A percentile compares a stretch with the other conserved stretches of the same genome.
Conservation (phyloP, 306 rosid species). For the Benincasa hispida region DNA sequence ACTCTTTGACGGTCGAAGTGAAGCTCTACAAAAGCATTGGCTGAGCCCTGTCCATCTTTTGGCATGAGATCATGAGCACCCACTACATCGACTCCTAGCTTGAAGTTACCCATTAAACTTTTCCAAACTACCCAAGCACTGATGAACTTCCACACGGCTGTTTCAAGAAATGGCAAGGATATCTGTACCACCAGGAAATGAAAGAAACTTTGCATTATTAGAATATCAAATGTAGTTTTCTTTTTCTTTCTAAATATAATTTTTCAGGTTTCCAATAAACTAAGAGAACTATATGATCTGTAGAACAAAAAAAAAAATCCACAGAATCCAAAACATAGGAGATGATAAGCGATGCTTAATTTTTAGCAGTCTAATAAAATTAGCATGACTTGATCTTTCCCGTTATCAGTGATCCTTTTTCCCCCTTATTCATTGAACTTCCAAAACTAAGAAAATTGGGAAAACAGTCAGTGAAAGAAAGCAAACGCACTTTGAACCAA, state of each 20-base stretch:
- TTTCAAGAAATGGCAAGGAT: constrained; percentile 3
- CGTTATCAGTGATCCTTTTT: neutral
- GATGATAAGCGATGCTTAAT: neutral
- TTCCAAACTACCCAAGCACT: neutral
- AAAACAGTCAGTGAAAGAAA: neutral
- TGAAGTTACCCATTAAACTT: constrained; percentile 49
- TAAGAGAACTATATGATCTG: neutral
- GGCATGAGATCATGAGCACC: constrained; percentile 71
- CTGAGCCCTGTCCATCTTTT: constrained; percentile 70
- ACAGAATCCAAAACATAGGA: neutral
- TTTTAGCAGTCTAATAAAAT: neutral
- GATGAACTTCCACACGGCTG: constrained; percentile 4
- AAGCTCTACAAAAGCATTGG: constrained; percentile 66
- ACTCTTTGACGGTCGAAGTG: constrained; percentile 63
- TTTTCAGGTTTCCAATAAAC: neutral
- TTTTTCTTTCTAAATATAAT: neutral
- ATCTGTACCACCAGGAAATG: neutral
- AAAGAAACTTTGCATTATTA: neutral
- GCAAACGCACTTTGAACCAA: neutral
- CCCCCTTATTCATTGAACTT: neutral
- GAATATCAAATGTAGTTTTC: neutral
- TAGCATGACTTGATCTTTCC: neutral
- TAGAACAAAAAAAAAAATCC: neutral
- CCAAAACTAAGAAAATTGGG: neutral
- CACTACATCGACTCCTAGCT: constrained; percentile 70